Evolutionary conservation across 1,139 yeast species (phyloP), one percentile per base, ranked within the genome.

Genomic region (Groenewaldozyma auringiensis): DNA sequence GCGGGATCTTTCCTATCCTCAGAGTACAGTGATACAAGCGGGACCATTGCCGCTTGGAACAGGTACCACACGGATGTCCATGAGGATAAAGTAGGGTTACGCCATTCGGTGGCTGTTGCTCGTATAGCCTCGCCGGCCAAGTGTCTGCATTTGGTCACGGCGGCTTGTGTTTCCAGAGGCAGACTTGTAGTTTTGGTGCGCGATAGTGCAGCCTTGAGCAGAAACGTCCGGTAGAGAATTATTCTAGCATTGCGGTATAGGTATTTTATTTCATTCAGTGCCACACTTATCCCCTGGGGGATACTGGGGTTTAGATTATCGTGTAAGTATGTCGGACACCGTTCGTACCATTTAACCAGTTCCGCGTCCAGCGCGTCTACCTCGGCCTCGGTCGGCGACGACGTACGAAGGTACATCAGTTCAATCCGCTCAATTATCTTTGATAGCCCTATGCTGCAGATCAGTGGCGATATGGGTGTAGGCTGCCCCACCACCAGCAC

Each of bases 1-100:
- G 18, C 27, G 18, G 40, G 29, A 22, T 47, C 47, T 25, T 37
- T 35, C 13, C 48, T 29, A 27, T 45, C 48, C 9, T 41, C 42
- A n/a, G 48, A 41, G 32, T 25, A 47, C 8, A 45, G 37, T 14
- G 43, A 31, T 3, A 43, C 43, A 3, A 45, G 13, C 4, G 42
- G 46, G 33, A 43, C 33, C 46, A 45, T 38, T 4, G 43, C 14
- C 2, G 48, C 46, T 40, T 45, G 48, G 34, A 43, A 45, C 13
- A 45, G 17, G 17, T 32, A 45, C 48, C 48, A 45, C 4, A 45
- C 48, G 3, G 40, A 42, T 2, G 42, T 14, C 48, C 48, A 45
- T 37, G 41, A 45, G 8, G 37, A 25, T 40, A 45, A 22, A 4
- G 14, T 21, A 18, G 37, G 43, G 4, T 37, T 35, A 34, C 46